A percentile compares a stretch with the other conserved stretches of the same genome.
These are phyloP conservation scores for Aspergillus piperis DNA, from an alignment of 2,329 filamentous ascomycete genomes.

Conservation along the genomic window DNA sequence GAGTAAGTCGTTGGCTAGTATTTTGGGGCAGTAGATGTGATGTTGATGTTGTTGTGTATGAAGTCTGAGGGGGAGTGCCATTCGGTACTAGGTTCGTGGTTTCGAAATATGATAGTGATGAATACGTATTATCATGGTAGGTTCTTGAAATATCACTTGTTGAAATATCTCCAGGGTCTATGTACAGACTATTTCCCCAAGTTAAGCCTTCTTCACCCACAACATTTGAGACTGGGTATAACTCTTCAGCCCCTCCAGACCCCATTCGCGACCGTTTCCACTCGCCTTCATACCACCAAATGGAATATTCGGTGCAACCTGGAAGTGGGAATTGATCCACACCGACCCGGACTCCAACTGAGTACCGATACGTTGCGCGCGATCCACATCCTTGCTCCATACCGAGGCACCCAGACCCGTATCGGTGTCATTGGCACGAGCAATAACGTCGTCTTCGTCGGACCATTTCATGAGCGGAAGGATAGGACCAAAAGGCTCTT, in stretches of 20 bases:
- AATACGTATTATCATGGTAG: too few species aligned
- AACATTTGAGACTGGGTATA: constrained; percentile 5
- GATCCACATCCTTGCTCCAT: constrained; percentile 54
- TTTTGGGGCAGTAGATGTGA: background rate
- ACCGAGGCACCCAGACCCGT: constrained; percentile 58
- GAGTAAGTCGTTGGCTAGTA: constrained; percentile 3
- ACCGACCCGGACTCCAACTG: constrained; percentile 4
- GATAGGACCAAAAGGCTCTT: constrained; percentile 64
- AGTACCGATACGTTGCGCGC: background rate
- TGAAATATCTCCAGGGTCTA: too few species aligned
- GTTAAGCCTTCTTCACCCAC: constrained; percentile 6
- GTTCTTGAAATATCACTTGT: too few species aligned
- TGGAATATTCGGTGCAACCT: constrained; percentile 2
- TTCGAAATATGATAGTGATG: too few species aligned
- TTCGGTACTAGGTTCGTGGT: too few species aligned
- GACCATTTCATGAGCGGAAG: constrained; percentile 62
- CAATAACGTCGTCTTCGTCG: constrained; percentile 59
- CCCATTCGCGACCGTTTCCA: constrained; percentile 6
- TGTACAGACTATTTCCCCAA: background rate
- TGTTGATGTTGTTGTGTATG: too few species aligned
- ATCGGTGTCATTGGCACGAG: constrained; percentile 53
- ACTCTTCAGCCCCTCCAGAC: constrained; percentile 4
- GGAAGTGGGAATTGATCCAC: constrained; percentile 9
- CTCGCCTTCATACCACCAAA: constrained; percentile 2
- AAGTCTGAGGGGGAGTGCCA: too few species aligned